Evolutionary conservation across 78 protist genomes (phyloP), one percentile per base, ranked within the genome.

Genomic region (Dictyostelium citrinum): DNA sequence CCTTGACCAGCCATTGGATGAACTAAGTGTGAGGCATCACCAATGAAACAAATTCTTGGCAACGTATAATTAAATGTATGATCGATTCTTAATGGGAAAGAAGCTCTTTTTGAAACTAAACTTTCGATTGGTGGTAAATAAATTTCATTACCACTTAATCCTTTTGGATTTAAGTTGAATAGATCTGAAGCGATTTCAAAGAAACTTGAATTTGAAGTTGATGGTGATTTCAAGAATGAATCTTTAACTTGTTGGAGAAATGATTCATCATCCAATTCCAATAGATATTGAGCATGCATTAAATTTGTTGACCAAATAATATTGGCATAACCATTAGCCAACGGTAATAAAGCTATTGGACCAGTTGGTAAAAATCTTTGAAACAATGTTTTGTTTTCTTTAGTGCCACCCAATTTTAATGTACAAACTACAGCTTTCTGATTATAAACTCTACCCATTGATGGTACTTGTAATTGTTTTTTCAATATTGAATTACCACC

Each of bases 1-100:
- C 98, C 98, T 91, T 97, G 98, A 12, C 98, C 98, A 9, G 98
- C 98, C 35, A 97, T 45, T 64, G 98, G 98, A 82, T 97, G 98
- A 35, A 96, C 95, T 2, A 81, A n/a, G 43, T 97, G 98, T 3
- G 98, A 97, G 0, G 98, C 98, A 83, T 97, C 98, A 24, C 96
- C 97, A 33, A 95, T 86, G n/a, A 95, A 60, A 43, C 91, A 85
- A 8, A 90, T 12, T 17, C 95, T 60, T 5, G 46, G 58, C 3
- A 64, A 33, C 10, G 78, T 64, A 74, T 95, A 95, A 5, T 78
- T 33, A 2, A 17, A n/a, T 10, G 95, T 80, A 46, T 90, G 97
- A 27, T 82, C 90, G 0, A 90, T 17, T 11, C 90, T 24, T 29
- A 95, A n/a, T 10, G 97, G 97, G 80, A 90, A 95, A 3, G 91